Base-by-base conservation (phyloP, 495 filamentous ascomycete genomes). In the Pseudotulostoma volvatum region DNA sequence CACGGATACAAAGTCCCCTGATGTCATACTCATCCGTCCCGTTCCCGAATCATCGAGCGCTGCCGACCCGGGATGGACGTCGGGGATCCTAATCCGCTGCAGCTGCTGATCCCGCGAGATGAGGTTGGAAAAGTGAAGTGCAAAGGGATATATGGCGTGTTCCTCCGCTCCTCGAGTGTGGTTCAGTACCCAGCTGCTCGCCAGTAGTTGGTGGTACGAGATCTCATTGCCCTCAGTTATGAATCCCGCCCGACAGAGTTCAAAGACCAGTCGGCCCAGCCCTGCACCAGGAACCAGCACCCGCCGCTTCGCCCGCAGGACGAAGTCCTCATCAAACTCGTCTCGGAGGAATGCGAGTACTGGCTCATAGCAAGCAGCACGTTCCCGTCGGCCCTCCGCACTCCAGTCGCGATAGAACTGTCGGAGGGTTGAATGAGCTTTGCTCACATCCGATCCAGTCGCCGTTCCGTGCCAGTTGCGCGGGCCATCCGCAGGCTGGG, bases 331-430 rank as follows among this genome's bases (percentile, higher is more conserved):
- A 17, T 62, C 46, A 47, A 76, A 75, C 46, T 81, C 70, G 3
- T 50, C 47, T 3, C 59, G 54, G 15, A 95, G 61, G 20, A 74
- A 76, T 15, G 54, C 44, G 34, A 87, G 60, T 2, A 96, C 68
- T 0, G 81, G 84, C 1, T 60, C 65, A 53, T 85, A 88, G 55
- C 78, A 86, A 7, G 73, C 75, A 3, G 72, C 61, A 3, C 92
- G 67, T 60, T 99, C 90, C 0, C 52, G 39, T 14, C 54, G 57
- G 2, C 88, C 90, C 47, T 81, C 87, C 7, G 65, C 68, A 31
- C 82, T 84, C 90, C 90, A 99, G 54, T 99, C 90, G 4, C 90
- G 81, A 52, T 84, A 95, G 49, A 99, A 81, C 52, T 99, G 90
- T 15, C 85, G 70, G 36, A 99, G 65, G 4, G 84, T 94, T 37